Evolutionary conservation across 768 basidiomycete species (phyloP), one percentile per base, ranked within the genome.

Genomic region (Tulasnella sp.): DNA sequence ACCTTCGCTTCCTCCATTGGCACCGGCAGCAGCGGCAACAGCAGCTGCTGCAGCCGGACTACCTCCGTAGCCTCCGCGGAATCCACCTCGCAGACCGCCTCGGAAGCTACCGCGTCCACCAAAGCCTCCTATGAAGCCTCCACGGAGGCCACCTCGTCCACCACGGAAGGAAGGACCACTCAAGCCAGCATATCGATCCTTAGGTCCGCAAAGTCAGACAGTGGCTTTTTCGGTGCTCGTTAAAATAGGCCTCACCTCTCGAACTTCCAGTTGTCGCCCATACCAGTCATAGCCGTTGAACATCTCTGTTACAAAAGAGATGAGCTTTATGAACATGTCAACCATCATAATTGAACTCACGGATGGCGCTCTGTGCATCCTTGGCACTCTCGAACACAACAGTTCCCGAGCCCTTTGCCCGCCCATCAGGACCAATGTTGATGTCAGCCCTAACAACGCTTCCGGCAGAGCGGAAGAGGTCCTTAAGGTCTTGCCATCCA

Each of bases 251-350:
- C 86, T 78, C 82, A 93, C 94, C 88, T 97, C 94, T 79, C 96
- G 92, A 42, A 99, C 97, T 85, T 99, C 97, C 15, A 99, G 89
- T 9, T 91, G 90, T 69, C 93, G 92, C 9, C 96, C 96, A 82
- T 96, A 96, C 95, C 97, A 98, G 78, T 97, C 96, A 80, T 93
- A 97, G 37, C 96, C 96, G 77, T 97, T 92, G 82, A 96, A 98
- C 94, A 97, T 97, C 80, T 85, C 96, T 97, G 79, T 29, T 64
- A 3, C 58, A 11, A 40, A 45, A 69, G 31, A 67, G 54, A 54
- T 78, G 25, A 80, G 75, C 17, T 29, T n/a, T 11, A 42, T 49
- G n/a, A 3, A 9, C 0, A 12, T 25, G 31, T 38, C 14, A n/a
- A 29, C 2, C 25, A 52, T 36, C 25, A 5, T 25, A 2, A 68